Base-by-base conservation (phyloP, 768 basidiomycete genomes). In the Epithele typhae region DNA sequence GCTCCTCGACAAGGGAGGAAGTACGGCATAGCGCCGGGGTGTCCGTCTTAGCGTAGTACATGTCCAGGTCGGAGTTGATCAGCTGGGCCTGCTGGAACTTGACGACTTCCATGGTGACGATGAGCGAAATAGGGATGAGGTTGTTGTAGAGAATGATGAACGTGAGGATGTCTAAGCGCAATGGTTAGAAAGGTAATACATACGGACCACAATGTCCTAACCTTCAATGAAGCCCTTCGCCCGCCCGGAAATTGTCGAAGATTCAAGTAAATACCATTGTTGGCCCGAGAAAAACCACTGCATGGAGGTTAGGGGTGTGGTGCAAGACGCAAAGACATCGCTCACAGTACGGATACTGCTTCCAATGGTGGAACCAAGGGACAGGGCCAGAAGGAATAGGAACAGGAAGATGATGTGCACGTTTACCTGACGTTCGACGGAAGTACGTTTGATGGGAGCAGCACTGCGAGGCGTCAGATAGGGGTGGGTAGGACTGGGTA, bases 111-210 rank as follows among this genome's bases (percentile, higher is more conserved):
- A 98, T 98, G 3, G 96, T 98, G 57, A 99, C 96, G 58, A 98
- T 95, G 56, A 99, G 83, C 46, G 95, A 98, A 59, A 99, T 99
- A 3, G 95, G 95, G 51, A 99, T 98, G 57, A 99, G 77, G 70
- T 98, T 99, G 73, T 97, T 98, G 75, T 97, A 98, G 33, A 97
- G 76, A 65, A 99, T 95, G 67, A 98, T 90, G 72, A 97, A 99
- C 9, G 96, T 98, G 32, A 99, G 76, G 47, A 98, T 92, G 64
- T 99, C 95, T 91, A 56, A 48, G 23, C 51, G 46, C 12, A 15
- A 1, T 6, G 5, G 35, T 17, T 30, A 32, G 14, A 24, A 4
- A 22, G 8, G 6, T 30, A 33, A n/a, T 3, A 23, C 36, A 17
- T 2, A 24, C 14, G 18, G 2, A 17, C n/a, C n/a, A n/a, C n/a